These are phyloP conservation scores for Sequoia sempervirens DNA, from an alignment of 75 land plant genomes.

Conservation along the genomic window DNA sequence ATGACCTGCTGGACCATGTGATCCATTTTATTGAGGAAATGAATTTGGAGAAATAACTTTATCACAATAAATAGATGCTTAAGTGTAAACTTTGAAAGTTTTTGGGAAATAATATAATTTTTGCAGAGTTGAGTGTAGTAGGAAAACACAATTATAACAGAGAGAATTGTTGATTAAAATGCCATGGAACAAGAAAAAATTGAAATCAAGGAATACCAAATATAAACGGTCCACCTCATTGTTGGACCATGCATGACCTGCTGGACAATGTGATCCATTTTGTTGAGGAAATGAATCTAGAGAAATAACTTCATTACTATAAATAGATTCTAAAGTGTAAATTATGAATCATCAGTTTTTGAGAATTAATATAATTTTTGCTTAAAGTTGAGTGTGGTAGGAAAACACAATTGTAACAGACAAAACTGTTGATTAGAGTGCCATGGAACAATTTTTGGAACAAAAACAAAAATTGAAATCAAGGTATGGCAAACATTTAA, in stretches of 20 bases:
- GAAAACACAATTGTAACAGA: not conserved
- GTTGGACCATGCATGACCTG: too few species aligned
- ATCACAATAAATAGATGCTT: not conserved
- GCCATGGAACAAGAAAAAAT: not conserved
- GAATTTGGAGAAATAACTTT: not conserved
- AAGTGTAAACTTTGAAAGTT: not conserved
- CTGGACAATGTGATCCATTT: too few species aligned
- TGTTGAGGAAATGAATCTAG: not conserved
- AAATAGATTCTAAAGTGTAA: not conserved
- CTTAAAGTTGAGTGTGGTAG: not conserved
- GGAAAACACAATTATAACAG: not conserved
- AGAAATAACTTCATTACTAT: not conserved
- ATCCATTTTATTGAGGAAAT: not conserved
- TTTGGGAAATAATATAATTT: not conserved
- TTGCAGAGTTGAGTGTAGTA: not conserved
- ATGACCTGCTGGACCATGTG: too few species aligned
- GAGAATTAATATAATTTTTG: not conserved
- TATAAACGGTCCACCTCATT: not conserved
- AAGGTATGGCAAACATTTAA: too few species aligned
- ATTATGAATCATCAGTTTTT: not conserved
- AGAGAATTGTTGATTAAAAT: not conserved
- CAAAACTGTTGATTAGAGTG: not conserved
- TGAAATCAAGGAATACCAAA: not conserved
- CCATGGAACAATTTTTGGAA: too few species aligned
- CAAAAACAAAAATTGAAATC: not conserved